A percentile compares a stretch with the other conserved stretches of the same genome.
Conservation (phyloP, 768 basidiomycete species). For the Boletus reticulatus region DNA sequence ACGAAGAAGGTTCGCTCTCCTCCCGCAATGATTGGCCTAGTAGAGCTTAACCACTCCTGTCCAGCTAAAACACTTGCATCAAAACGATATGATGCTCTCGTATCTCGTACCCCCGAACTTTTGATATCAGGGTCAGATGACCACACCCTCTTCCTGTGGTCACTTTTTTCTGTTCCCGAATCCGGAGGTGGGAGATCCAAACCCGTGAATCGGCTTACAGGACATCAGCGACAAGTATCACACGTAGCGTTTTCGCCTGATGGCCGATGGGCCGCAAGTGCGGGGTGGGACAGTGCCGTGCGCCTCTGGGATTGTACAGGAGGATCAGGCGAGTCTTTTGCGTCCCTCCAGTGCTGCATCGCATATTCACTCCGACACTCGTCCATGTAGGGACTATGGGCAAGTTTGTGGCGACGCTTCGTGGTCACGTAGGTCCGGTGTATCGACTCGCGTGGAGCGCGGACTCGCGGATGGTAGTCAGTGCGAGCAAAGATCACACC, state of each 20-base stretch:
- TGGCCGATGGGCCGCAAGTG: slow-evolving; percentile 87
- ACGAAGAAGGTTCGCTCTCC: slow-evolving; percentile 69
- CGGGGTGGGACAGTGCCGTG: slow-evolving; percentile 87
- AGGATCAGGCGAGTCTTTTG: slow-evolving; percentile 40
- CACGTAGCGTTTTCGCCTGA: slow-evolving; percentile 96
- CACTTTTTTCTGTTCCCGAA: slow-evolving; percentile 52
- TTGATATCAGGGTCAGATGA: slow-evolving; percentile 97
- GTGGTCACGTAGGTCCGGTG: slow-evolving; percentile 93
- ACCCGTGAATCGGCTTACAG: slow-evolving; percentile 77
- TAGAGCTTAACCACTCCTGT: not conserved
- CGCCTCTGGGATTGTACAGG: slow-evolving; percentile 81
- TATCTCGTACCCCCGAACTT: slow-evolving; percentile 66
- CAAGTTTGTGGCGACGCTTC: slow-evolving; percentile 85
- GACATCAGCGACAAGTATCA: slow-evolving; percentile 92
- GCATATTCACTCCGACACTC: not conserved
- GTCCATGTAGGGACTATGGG: slow-evolving; percentile 50
- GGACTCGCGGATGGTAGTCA: slow-evolving; percentile 87
- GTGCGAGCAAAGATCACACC: slow-evolving; percentile 94
- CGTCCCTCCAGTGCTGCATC: not conserved
- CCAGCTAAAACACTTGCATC: slow-evolving; percentile 77
- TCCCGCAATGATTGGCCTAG: not conserved
- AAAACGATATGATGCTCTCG: slow-evolving; percentile 71
- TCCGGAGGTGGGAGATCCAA: slow-evolving; percentile 51
- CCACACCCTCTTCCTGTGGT: slow-evolving; percentile 97
- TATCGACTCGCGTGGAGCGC: slow-evolving; percentile 95